Percentiles rank a stretch among this genome's conserved stretches.
Evolutionary conservation across 1,284 basidiomycete genomes (phyloP).

Genomic region (Melampsora americana): DNA sequence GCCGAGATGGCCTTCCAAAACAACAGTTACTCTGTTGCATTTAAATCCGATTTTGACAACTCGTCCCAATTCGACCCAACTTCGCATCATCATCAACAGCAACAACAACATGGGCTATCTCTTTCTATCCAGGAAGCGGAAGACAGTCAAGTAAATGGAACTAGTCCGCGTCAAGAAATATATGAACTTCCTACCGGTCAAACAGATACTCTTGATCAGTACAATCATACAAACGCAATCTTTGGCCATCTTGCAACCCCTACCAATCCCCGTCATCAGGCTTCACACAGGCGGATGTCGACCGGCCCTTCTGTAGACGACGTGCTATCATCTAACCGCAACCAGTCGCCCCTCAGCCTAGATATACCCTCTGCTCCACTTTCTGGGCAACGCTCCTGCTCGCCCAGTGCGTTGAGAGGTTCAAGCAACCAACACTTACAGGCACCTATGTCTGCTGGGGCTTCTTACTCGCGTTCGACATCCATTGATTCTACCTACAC

Average conservation of each 20-base stretch:
- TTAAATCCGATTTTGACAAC: constrained; percentile 7
- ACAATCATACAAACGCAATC: background rate
- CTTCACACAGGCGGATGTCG: constrained; percentile 1
- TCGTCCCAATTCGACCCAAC: background rate
- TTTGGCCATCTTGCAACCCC: constrained; percentile 1
- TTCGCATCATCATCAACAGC: background rate
- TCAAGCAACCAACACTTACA: constrained; percentile 13
- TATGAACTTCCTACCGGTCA: background rate
- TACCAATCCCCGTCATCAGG: background rate
- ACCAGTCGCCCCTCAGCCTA: background rate
- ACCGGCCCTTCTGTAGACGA: background rate
- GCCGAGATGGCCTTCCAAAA: constrained; percentile 14
- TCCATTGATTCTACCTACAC: constrained; percentile 22
- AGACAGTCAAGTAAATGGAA: background rate
- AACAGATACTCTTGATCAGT: constrained; percentile 13
- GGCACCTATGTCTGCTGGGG: constrained; percentile 7
- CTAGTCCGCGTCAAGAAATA: background rate
- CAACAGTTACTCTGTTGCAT: background rate
- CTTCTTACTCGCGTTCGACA: constrained; percentile 20
- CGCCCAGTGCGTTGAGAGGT: background rate
- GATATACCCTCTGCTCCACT: background rate
- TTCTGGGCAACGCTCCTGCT: background rate
- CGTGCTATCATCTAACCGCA: background rate
- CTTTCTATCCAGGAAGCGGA: background rate
- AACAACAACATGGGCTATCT: background rate